phyloP scores from a whole-genome alignment of 306 rosid genomes.

The Leucaena leucocephala region DNA sequence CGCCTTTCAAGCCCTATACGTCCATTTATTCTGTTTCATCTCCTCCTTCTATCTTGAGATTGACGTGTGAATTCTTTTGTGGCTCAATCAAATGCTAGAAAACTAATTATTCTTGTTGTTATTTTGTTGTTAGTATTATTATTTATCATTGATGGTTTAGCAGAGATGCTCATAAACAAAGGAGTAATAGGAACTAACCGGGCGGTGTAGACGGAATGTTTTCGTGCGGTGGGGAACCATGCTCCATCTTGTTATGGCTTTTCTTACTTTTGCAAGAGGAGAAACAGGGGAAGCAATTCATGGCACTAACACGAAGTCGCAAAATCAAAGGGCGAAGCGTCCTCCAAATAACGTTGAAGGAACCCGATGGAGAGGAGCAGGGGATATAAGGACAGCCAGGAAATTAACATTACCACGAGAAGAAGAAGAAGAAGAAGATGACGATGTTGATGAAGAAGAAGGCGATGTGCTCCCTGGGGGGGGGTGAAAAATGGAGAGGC shows the following conservation, averaged over 20 bases:
- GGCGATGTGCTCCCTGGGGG: slow-evolving; percentile 32
- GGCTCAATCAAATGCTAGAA: neutral
- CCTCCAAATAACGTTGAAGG: slow-evolving; percentile 78
- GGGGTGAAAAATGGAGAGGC: slow-evolving; percentile 36
- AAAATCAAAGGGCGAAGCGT: slow-evolving; percentile 45
- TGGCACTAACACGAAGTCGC: neutral
- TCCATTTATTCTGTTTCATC: neutral
- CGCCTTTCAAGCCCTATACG: neutral
- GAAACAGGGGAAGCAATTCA: slow-evolving; percentile 92
- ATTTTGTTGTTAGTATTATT: no score
- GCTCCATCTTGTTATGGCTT: slow-evolving; percentile 50
- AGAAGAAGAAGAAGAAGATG: slow-evolving; percentile 33
- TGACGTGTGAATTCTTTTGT: neutral
- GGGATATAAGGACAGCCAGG: slow-evolving; percentile 24
- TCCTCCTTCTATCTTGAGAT: no score
- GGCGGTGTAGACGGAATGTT: slow-evolving; percentile 38
- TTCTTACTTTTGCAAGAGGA: slow-evolving; percentile 57
- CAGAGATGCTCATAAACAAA: neutral
- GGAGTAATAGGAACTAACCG: slow-evolving; percentile 38
- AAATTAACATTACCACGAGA: slow-evolving; percentile 18
- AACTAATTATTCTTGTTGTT: no score
- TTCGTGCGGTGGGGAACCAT: slow-evolving; percentile 25
- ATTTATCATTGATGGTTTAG: no score
- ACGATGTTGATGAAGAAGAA: slow-evolving; percentile 20
- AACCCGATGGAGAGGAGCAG: slow-evolving; percentile 56